phyloP scores from a whole-genome alignment of 805 yeast species.

The Starmerella riodocensis region DNA sequence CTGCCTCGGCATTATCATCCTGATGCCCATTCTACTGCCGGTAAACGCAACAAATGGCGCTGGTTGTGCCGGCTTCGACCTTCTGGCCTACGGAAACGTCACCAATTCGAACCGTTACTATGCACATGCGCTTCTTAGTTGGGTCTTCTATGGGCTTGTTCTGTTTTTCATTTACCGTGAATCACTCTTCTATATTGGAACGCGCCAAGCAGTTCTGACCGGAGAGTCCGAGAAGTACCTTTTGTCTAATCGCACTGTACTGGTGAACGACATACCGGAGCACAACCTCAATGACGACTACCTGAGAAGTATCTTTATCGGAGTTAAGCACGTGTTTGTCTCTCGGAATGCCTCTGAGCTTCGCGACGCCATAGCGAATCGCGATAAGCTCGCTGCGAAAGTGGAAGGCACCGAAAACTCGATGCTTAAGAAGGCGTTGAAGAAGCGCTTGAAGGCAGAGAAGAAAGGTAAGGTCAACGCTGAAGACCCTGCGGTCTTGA shows the following conservation, averaged over 20 bases:
- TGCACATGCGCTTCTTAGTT: slow-evolving; percentile 72
- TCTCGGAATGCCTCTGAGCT: slow-evolving; percentile 50
- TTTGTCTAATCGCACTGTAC: slow-evolving; percentile 64
- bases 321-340: slow-evolving; percentile 71
- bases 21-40: slow-evolving; percentile 66
- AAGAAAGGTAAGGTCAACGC: slow-evolving; percentile 40
- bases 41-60: slow-evolving; percentile 53
- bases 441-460: slow-evolving; percentile 47
- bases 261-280: slow-evolving; percentile 74
- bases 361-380: slow-evolving; percentile 40
- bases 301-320: slow-evolving; percentile 61
- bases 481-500: slow-evolving; percentile 13
- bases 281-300: slow-evolving; percentile 58
- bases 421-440: slow-evolving; percentile 49
- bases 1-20: slow-evolving; percentile 40
- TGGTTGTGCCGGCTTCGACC: slow-evolving; percentile 55
- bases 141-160: slow-evolving; percentile 62
- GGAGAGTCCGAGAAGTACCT: slow-evolving; percentile 68
- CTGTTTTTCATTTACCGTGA: slow-evolving; percentile 73
- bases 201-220: slow-evolving; percentile 64
- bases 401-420: slow-evolving; percentile 56
- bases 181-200: slow-evolving; percentile 57
- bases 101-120: slow-evolving; percentile 49
- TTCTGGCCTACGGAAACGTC: slow-evolving; percentile 66
- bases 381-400: slow-evolving; percentile 45